Conservation (phyloP, 2,329 filamentous ascomycete species). For the Penicillium sp. region DNA sequence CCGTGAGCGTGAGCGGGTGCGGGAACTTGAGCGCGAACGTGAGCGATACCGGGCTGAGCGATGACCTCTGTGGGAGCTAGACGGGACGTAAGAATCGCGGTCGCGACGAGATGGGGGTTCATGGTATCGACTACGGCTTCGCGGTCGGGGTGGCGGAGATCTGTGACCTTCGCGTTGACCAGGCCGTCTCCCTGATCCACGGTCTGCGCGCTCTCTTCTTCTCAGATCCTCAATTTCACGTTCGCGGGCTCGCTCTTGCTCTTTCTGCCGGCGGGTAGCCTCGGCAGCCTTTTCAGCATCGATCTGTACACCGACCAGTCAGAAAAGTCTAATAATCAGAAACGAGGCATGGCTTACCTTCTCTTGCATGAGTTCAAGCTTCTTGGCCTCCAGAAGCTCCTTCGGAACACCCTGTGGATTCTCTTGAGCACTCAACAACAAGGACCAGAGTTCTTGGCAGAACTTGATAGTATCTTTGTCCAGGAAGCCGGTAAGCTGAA, state of each 20-base stretch:
- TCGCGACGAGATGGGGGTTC: slow-evolving; percentile 47
- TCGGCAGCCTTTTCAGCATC: slow-evolving; percentile 78
- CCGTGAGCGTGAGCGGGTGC: slow-evolving; percentile 16
- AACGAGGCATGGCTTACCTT: slow-evolving; percentile 55
- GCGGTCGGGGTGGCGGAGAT: slow-evolving; percentile 49
- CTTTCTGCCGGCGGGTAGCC: slow-evolving; percentile 64
- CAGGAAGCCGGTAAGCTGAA: slow-evolving; percentile 89
- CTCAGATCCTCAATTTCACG: slow-evolving; percentile 64
- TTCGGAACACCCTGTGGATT: slow-evolving; percentile 89
- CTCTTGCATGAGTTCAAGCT: slow-evolving; percentile 87
- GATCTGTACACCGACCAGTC: slow-evolving; percentile 49
- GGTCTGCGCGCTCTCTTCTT: slow-evolving; percentile 48
- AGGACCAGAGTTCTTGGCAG: slow-evolving; percentile 88
- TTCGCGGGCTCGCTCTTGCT: slow-evolving; percentile 66
- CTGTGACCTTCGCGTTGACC: slow-evolving; percentile 37
- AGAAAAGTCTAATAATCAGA: slow-evolving; percentile 1
- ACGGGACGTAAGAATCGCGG: slow-evolving; percentile 55
- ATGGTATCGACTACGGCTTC: slow-evolving; percentile 44
- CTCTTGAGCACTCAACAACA: slow-evolving; percentile 82
- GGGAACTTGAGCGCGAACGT: slow-evolving; percentile 28
- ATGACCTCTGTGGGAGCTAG: slow-evolving; percentile 39
- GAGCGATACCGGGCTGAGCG: slow-evolving; percentile 35
- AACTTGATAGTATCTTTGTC: slow-evolving; percentile 85
- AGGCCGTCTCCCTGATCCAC: slow-evolving; percentile 35
- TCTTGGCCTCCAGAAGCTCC: slow-evolving; percentile 92